These are phyloP conservation scores for Cichorium intybus DNA, from an alignment of 140 eudicot species.

Conservation along the genomic window DNA sequence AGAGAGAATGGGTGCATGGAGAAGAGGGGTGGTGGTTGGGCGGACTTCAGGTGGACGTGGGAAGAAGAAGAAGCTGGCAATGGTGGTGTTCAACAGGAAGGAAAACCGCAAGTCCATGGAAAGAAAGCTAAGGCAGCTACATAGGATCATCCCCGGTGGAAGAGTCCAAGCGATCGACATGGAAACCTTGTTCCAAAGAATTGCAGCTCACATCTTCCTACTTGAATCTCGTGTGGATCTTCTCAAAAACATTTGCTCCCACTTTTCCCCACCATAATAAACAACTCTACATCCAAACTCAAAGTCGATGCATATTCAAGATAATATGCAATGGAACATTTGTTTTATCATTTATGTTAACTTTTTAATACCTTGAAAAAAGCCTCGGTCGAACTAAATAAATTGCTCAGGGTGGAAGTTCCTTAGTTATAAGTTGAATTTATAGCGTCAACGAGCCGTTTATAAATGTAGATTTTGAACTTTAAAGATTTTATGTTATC, in stretches of 20 bases:
- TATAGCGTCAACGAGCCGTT: neutral
- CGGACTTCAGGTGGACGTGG: conserved; percentile 22
- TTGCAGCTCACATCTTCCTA: conserved; percentile 26
- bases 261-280: conserved; percentile 4
- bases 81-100: conserved; percentile 16
- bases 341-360: neutral
- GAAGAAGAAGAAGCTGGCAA: conserved; percentile 12
- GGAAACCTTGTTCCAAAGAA: conserved; percentile 29
- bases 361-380: neutral
- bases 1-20: conserved; percentile 29
- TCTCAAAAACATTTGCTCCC: conserved; percentile 25
- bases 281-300: neutral
- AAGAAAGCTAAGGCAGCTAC: conserved; percentile 29
- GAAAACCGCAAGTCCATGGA: conserved; percentile 22
- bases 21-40: conserved; percentile 31
- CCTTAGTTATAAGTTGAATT: neutral
- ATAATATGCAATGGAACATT: conserved; percentile 1
- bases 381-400: neutral
- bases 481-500: neutral
- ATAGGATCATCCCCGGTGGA: conserved; percentile 32
- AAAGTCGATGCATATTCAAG: conserved; percentile 11
- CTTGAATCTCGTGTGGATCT: conserved; percentile 31
- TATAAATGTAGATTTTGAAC: neutral
- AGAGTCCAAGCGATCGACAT: conserved; percentile 6
- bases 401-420: neutral